phyloP scores from a whole-genome alignment of 441 rosid genomes.

The Jatropha multifida region DNA sequence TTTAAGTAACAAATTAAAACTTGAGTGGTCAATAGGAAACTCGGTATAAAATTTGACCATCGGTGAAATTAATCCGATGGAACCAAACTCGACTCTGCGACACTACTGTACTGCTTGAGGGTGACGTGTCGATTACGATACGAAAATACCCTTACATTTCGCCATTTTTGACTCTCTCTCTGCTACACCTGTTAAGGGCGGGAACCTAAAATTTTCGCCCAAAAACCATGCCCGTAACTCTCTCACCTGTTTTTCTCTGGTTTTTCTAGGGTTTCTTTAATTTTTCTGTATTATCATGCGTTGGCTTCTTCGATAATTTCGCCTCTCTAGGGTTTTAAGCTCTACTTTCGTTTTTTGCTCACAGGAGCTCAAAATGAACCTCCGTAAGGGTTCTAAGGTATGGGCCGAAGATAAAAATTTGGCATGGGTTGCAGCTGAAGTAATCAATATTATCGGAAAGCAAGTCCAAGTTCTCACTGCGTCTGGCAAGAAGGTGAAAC shows the following conservation, averaged over 20 bases:
- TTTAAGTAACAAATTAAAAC: too few relatives aligned
- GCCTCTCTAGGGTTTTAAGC: slow-evolving; percentile 23
- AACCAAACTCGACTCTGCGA: not conserved
- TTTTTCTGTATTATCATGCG: slow-evolving; percentile 6
- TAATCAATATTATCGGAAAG: slow-evolving; percentile 48
- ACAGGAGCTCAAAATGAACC: slow-evolving; percentile 46
- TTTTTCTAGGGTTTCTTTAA: slow-evolving; percentile 24
- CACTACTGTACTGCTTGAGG: not conserved
- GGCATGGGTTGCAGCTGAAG: slow-evolving; percentile 85
- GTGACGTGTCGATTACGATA: slow-evolving; percentile 48
- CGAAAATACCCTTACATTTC: slow-evolving; percentile 26
- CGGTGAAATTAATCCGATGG: too few relatives aligned
- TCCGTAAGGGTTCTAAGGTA: slow-evolving; percentile 76
- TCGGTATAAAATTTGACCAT: too few relatives aligned
- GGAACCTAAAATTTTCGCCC: slow-evolving; percentile 39
- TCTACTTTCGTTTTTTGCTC: not conserved
- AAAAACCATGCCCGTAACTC: slow-evolving; percentile 24
- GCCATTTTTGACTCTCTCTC: slow-evolving; percentile 27
- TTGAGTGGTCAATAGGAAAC: too few relatives aligned
- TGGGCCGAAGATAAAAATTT: slow-evolving; percentile 78
- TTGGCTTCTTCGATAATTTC: slow-evolving; percentile 29
- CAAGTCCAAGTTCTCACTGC: slow-evolving; percentile 53
- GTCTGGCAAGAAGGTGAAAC: slow-evolving; percentile 60
- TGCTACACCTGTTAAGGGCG: slow-evolving; percentile 47
- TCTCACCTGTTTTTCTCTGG: slow-evolving; percentile 10